Percentiles rank a stretch among this genome's conserved stretches.
Conservation (phyloP, 2,329 filamentous ascomycete genomes). For the Sarocladium oryzae region DNA sequence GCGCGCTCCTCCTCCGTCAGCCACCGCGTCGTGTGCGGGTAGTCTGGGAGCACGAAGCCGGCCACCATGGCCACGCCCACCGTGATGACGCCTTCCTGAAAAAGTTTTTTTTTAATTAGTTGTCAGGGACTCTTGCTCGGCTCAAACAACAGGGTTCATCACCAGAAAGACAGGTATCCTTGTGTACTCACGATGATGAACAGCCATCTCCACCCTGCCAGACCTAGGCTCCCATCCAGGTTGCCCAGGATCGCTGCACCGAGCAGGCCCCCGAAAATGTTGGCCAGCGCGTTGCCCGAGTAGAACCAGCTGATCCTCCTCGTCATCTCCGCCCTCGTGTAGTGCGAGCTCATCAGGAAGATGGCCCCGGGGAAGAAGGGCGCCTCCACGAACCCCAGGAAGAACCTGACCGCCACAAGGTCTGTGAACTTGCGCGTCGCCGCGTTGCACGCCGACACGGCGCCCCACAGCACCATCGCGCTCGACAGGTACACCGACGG, state of each 20-base stretch:
- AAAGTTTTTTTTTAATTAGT: too few relatives aligned
- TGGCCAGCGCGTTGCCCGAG: slow-evolving; percentile 50
- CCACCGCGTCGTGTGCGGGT: slow-evolving; percentile 47
- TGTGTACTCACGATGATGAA: slow-evolving; percentile 51
- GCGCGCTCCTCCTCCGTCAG: slow-evolving; percentile 41
- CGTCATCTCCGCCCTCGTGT: slow-evolving; percentile 40
- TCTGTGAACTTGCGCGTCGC: slow-evolving; percentile 34
- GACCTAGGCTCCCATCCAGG: slow-evolving; percentile 39
- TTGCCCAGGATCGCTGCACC: slow-evolving; percentile 41
- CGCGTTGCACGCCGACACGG: slow-evolving; percentile 39
- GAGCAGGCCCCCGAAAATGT: slow-evolving; percentile 44
- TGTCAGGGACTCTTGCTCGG: too few relatives aligned
- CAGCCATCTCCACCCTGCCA: slow-evolving; percentile 58
- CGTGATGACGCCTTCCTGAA: slow-evolving; percentile 33
- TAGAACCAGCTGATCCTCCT: slow-evolving; percentile 51
- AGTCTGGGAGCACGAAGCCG: slow-evolving; percentile 40
- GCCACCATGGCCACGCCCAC: slow-evolving; percentile 29
- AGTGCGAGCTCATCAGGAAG: slow-evolving; percentile 38
- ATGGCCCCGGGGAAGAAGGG: slow-evolving; percentile 45
- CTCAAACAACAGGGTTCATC: too few relatives aligned
- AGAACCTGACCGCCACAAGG: slow-evolving; percentile 40
- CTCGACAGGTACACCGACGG: slow-evolving; percentile 47
- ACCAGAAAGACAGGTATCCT: too few relatives aligned
- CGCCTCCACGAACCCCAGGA: slow-evolving; percentile 37
- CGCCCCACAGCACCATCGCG: slow-evolving; percentile 36